Percentiles rank a stretch among this genome's conserved stretches.
Conservation (phyloP, 352 stramenopile species). For the Pseudoperonospora humuli region DNA sequence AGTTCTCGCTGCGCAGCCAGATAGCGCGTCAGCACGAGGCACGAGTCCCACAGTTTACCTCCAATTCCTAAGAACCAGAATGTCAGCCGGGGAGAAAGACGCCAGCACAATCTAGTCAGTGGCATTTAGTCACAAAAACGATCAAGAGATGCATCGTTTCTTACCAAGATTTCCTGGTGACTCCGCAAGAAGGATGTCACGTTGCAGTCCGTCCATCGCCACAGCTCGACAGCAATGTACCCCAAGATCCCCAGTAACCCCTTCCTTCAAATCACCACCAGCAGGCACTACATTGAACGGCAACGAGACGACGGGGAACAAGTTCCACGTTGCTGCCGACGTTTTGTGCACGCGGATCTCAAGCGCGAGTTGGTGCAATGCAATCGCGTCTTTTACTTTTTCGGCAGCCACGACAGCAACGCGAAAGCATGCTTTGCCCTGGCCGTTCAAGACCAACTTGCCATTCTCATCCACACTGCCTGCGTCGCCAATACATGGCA, state of each 20-base stretch:
- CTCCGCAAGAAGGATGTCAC: conserved; percentile 63
- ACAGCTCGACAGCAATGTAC: conserved; percentile 70
- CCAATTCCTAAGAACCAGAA: conserved; percentile 41
- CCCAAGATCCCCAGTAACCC: conserved; percentile 33
- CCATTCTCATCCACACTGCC: conserved; percentile 17
- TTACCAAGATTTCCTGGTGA: conserved; percentile 62
- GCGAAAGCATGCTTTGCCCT: conserved; percentile 48
- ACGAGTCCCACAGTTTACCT: conserved; percentile 82
- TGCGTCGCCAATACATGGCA: conserved; percentile 8
- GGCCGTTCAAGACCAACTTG: conserved; percentile 42
- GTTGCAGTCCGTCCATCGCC: conserved; percentile 34
- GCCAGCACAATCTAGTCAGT: neutral
- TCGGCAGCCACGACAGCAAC: conserved; percentile 23
- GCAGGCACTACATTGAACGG: conserved; percentile 16
- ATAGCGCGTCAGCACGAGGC: conserved; percentile 63
- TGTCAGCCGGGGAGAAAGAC: neutral
- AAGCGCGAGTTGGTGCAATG: conserved; percentile 26
- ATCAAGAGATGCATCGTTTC: conserved; percentile 2
- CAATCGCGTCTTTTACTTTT: neutral
- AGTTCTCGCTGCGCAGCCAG: conserved; percentile 33
- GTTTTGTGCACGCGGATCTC: no score
- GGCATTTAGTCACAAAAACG: neutral
- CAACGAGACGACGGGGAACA: no score
- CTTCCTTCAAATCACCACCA: conserved; percentile 6
- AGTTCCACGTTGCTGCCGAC: no score